These are phyloP conservation scores for Nigrospora osmanthi DNA, from an alignment of 2,329 filamentous ascomycete genomes.

Conservation along the genomic window DNA sequence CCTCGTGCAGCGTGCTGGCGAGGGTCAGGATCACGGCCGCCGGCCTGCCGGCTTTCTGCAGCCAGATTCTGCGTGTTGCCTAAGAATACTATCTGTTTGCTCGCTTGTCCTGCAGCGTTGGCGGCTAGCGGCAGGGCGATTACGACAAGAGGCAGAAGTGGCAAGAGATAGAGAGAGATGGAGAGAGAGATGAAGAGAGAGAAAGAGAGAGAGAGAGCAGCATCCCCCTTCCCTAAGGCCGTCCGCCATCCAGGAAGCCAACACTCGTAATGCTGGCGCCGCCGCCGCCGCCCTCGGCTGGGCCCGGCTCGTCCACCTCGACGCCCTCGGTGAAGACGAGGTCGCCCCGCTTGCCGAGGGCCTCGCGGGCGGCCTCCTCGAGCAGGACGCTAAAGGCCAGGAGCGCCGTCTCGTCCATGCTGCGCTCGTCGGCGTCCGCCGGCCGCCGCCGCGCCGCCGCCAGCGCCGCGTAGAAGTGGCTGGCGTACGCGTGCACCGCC, in stretches of 20 bases:
- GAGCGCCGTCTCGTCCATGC: constrained; percentile 72
- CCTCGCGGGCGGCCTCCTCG: constrained; percentile 58
- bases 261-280: constrained; percentile 6
- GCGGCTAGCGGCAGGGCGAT: no score
- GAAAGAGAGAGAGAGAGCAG: no score
- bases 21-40: no score
- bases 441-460: constrained; percentile 8
- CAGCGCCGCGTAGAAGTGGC: constrained; percentile 53
- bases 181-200: no score
- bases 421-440: constrained; percentile 37
- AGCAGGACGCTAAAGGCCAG: constrained; percentile 68
- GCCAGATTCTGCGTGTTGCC: no score
- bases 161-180: no score
- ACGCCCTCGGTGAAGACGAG: constrained; percentile 61
- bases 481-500: constrained; percentile 59
- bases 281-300: background rate
- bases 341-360: constrained; percentile 58
- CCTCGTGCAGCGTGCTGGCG: no score
- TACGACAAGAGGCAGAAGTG: no score
- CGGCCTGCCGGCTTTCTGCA: no score
- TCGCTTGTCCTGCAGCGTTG: no score
- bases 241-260: constrained; percentile 11
- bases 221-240: no score
- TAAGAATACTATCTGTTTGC: no score
- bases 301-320: constrained; percentile 12